phyloP scores from a whole-genome alignment of 768 basidiomycete genomes.

The Xerocomellus dryophilus region DNA sequence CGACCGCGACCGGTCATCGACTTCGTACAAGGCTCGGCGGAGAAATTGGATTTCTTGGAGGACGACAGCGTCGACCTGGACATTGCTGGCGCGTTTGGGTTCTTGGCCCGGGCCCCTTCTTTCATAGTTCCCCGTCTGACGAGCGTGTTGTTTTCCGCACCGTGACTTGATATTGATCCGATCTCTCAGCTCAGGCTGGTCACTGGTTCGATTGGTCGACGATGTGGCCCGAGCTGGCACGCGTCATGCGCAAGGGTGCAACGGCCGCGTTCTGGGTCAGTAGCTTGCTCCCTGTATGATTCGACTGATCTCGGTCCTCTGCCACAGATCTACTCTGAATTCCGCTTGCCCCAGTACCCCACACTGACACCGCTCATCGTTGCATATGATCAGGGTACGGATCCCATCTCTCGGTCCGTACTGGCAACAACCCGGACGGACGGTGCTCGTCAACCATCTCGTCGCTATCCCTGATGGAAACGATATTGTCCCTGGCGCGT shows the following conservation, averaged over 20 bases:
- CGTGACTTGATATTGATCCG: too few relatives aligned
- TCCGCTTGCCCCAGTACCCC: slow-evolving; percentile 2
- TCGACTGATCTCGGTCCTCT: not conserved
- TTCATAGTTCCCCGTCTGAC: not conserved
- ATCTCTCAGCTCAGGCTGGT: slow-evolving; percentile 59
- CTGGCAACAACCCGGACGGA: slow-evolving; percentile 8
- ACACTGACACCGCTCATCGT: slow-evolving; percentile 3
- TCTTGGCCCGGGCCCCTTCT: not conserved
- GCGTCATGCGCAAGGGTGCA: slow-evolving; percentile 59
- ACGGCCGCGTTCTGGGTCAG: slow-evolving; percentile 73
- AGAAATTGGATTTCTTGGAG: slow-evolving; percentile 50
- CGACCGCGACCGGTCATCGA: slow-evolving; percentile 17
- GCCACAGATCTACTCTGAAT: slow-evolving; percentile 6
- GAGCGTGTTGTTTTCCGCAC: not conserved
- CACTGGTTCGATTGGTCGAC: slow-evolving; percentile 81
- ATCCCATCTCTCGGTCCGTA: slow-evolving; percentile 4
- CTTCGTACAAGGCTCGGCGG: slow-evolving; percentile 45
- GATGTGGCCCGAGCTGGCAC: slow-evolving; percentile 65
- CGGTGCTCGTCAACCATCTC: not conserved
- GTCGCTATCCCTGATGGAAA: not conserved
- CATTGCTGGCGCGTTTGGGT: slow-evolving; percentile 50
- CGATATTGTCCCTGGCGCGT: not conserved
- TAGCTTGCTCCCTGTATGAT: not conserved
- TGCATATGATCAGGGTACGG: not conserved
- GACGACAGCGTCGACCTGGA: slow-evolving; percentile 62